Evolutionary conservation across 2,329 filamentous ascomycete species (phyloP), one percentile per base, ranked within the genome.

Genomic region (Camillea tinctor): DNA sequence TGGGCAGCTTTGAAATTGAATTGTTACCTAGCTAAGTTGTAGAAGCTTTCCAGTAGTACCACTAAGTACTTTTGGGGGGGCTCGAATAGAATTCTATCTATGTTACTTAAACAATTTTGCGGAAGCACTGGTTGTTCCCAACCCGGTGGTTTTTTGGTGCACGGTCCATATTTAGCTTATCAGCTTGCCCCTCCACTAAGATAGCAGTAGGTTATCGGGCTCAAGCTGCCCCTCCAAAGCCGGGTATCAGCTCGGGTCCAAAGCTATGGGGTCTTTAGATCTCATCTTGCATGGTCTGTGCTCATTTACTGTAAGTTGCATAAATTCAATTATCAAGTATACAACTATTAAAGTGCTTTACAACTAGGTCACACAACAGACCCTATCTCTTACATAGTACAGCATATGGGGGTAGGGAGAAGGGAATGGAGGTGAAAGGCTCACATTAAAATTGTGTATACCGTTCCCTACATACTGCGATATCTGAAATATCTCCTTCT

Each of bases 61-160:
- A 26, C 24, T 26, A 4, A 30, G 26, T 30, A 30, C 26, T 57
- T 60, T 30, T 52, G 26, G 2, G 26, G 52, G 55, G 58, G 52
- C 60, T 51, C n/a, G n/a, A n/a, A n/a, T n/a, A n/a, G n/a, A n/a
- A n/a, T n/a, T n/a, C n/a, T n/a, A n/a, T n/a, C n/a, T n/a, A n/a
- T n/a, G n/a, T n/a, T n/a, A n/a, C n/a, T n/a, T 65, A 66, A 71
- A 72, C 71, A 72, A 72, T 73, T 73, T 66, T 69, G 60, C 67
- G 64, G 68, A 69, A 60, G 65, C 54, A 64, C 57, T 59, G 56
- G 64, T 70, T 66, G 60, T 67, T 69, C 68, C 64, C 60, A 58
- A 55, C 56, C 64, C 65, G 26, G 26, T 30, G 7, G 26, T 30
- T 62, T 55, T 55, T 24, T 48, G 6, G 52, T 57, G 55, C 21